Base-by-base conservation (phyloP, 495 filamentous ascomycete genomes). In the Polyplosphaeria fusca region DNA sequence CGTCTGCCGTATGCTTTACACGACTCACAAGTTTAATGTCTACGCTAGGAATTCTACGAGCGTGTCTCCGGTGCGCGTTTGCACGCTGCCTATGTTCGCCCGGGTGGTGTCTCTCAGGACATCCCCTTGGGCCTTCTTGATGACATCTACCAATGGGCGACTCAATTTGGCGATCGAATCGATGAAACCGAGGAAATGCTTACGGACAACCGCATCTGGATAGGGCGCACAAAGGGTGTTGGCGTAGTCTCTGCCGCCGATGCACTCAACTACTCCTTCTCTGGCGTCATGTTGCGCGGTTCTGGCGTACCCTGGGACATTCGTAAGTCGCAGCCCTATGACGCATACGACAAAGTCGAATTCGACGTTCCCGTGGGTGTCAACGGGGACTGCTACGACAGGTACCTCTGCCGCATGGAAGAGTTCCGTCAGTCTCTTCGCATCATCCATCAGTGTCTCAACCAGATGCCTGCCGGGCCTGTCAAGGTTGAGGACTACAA, bases 121-220 rank as follows among this genome's bases (percentile, higher is more conserved):
- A 75, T 99, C 47, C 94, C 94, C 26, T 55, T 97, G 50, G 94
- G 94, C 60, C 85, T 99, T 28, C 83, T 99, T 18, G 94, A 99
- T 69, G 94, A 99, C 74, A 99, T 99, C 72, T 97, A 97, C 77
- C 92, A 96, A 73, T 99, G 94, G 94, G 94, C 94, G 2, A 99
- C 94, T 37, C 94, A 99, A 74, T 99, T 99, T 68, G 90, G 91
- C 66, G 94, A 99, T 79, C 91, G 94, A 65, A 94, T 99, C 70
- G 94, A 99, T 71, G 94, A 99, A 72, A 96, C 93, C 46, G 94
- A 99, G 73, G 94, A 99, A 72, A 84, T 99, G 69, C 82, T 99
- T 40, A 97, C 94, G 14, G 94, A 99, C 71, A 99, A 99, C 81
- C 89, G 94, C 68, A 99, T 99, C 75, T 99, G 94, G 94, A 91